Percentiles rank a stretch among this genome's conserved stretches.
phyloP scores from a whole-genome alignment of 2,329 filamentous ascomycete species.

The Exophiala calicioides region DNA sequence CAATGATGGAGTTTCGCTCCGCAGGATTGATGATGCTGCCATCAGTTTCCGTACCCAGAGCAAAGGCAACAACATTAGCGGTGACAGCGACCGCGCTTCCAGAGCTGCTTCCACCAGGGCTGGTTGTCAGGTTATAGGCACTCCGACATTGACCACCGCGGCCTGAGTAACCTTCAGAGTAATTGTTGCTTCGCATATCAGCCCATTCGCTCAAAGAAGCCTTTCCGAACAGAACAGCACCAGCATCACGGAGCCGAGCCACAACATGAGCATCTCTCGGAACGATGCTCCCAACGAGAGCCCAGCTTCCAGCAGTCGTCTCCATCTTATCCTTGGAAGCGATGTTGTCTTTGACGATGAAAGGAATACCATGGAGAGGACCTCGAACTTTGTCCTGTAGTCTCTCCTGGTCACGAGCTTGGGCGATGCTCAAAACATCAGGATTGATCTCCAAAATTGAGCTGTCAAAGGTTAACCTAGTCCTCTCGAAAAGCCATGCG shows the following conservation, averaged over 20 bases:
- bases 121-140: slow-evolving; percentile 68
- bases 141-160: slow-evolving; percentile 65
- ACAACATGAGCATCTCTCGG: slow-evolving; percentile 28
- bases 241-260: slow-evolving; percentile 29
- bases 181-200: slow-evolving; percentile 66
- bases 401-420: slow-evolving; percentile 62
- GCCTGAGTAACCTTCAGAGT: slow-evolving; percentile 67
- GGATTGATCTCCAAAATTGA: not conserved
- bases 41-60: slow-evolving; percentile 37
- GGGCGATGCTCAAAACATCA: slow-evolving; percentile 59
- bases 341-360: slow-evolving; percentile 58
- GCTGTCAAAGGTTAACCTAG: too few species aligned
- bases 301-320: slow-evolving; percentile 30
- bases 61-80: slow-evolving; percentile 35
- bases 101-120: slow-evolving; percentile 45
- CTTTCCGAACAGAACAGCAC: slow-evolving; percentile 37
- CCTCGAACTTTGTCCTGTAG: slow-evolving; percentile 57
- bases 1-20: slow-evolving; percentile 34
- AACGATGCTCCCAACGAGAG: slow-evolving; percentile 22
- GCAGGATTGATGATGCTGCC: slow-evolving; percentile 35
- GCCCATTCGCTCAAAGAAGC: slow-evolving; percentile 57
- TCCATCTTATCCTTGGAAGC: slow-evolving; percentile 32
- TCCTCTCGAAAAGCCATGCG: too few species aligned
- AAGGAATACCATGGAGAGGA: slow-evolving; percentile 73
- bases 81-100: slow-evolving; percentile 37